Base-by-base conservation (phyloP, 1,139 yeast genomes). In the Kurtzmaniella natalensis region DNA sequence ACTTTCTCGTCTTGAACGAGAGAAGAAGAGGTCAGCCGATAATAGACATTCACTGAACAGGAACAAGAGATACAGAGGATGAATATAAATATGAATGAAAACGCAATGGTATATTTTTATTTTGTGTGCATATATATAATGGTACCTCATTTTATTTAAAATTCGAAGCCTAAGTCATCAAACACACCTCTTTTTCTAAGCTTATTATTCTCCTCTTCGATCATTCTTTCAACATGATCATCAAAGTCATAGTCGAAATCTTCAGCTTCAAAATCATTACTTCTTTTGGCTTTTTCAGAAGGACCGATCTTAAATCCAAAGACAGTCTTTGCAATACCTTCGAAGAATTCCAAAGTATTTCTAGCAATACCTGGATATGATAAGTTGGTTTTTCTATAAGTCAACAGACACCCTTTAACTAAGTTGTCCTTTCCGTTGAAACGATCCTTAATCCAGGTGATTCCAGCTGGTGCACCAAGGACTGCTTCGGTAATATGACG, bases 1-100 rank as follows among this genome's bases (percentile, higher is more conserved):
- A 40, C 64, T 66, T 39, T 78, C 83, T 0, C 61, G 83, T 36
- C 64, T 61, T 30, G 55, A 48, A 38, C 36, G 53, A 37, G 28
- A 34, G 30, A 36, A 30, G 23, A 17, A 25, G 18, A 5, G 4
- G 10, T n/a, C 13, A 4, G 26, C 11, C 13, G 26, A 23, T 11
- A 7, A 18, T 7, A 30, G 19, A 34, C 18, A 14, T n/a, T 16
- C 22, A 4, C 26, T n/a, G 13, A 24, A 29, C 18, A 24, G 32
- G 28, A 18, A 16, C 16, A 20, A 31, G 17, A 23, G 26, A n/a
- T 11, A 20, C n/a, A n/a, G n/a, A n/a, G n/a, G n/a, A n/a, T n/a
- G n/a, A n/a, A n/a, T n/a, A n/a, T n/a, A n/a, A n/a, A n/a, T n/a
- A n/a, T n/a, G n/a, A n/a, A n/a, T n/a, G n/a, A n/a, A n/a, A n/a